Conservation (phyloP, 768 basidiomycete species). For the Boletus sp. region DNA sequence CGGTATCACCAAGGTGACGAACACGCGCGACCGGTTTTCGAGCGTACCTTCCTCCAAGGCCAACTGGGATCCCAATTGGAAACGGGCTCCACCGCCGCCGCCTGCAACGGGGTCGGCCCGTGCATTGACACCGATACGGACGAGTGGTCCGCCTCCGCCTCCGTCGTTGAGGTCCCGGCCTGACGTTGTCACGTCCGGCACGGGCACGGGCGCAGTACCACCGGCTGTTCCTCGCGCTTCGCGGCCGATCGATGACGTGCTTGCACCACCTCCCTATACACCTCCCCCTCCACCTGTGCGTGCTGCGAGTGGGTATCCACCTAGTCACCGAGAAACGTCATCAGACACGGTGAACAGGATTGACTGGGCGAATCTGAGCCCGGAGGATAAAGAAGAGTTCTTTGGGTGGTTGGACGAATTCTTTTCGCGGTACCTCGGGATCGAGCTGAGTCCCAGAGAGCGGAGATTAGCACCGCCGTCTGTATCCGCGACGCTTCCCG, state of each 20-base stretch:
- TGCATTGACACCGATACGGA: background rate
- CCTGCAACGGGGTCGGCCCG: constrained; percentile 17
- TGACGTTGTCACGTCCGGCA: constrained; percentile 7
- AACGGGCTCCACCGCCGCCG: constrained; percentile 46
- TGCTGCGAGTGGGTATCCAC: constrained; percentile 24
- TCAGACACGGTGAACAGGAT: constrained; percentile 32
- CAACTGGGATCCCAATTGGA: constrained; percentile 59
- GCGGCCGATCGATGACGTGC: constrained; percentile 10
- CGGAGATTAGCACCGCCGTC: background rate
- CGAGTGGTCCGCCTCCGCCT: constrained; percentile 26
- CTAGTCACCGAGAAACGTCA: constrained; percentile 6
- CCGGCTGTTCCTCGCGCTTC: constrained; percentile 11
- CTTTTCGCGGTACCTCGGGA: constrained; percentile 49
- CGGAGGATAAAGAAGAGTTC: constrained; percentile 66
- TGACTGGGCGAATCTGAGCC: constrained; percentile 67
- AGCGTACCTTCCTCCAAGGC: constrained; percentile 59
- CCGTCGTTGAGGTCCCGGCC: constrained; percentile 34
- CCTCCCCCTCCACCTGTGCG: constrained; percentile 29
- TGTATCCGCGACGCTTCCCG: background rate
- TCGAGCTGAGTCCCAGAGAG: constrained; percentile 18
- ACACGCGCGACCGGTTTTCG: constrained; percentile 52
- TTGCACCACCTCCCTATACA: constrained; percentile 12
- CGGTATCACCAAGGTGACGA: constrained; percentile 47
- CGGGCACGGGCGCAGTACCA: constrained; percentile 5
- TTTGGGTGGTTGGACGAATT: constrained; percentile 83